Evolutionary conservation across 2,329 filamentous ascomycete species (phyloP), one percentile per base, ranked within the genome.

Genomic region (Pseudocercospora eumusae): DNA sequence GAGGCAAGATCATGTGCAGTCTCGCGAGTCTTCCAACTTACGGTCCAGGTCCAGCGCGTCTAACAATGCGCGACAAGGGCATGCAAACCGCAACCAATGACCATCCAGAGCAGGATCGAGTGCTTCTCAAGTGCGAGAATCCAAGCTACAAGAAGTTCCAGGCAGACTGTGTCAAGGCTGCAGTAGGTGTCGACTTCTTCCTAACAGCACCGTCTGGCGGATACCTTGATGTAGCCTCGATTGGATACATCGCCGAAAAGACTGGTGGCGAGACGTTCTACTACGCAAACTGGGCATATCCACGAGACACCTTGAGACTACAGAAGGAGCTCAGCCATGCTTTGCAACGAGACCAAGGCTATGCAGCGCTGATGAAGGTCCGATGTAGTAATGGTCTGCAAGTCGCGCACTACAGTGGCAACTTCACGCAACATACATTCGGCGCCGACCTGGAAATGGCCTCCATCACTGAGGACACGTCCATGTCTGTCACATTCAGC

Each of bases 221-320:
- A 15, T 98, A 96, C 76, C 84, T 97, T 52, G 93, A 98, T 71
- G 88, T 98, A 73, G 93, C 92, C 33, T 96, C 93, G 2, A 89
- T 98, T 69, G 91, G 93, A 45, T 90, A 96, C 75, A 85, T 96
- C 21, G 86, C 95, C 31, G 87, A 92, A 45, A 88, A 90, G 28
- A 96, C 92, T n/a, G 95, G 95, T 57, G 95, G 95, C 66, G 95
- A 99, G 76, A 91, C 89, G 0, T 99, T 93, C 78, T 97, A 96
- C 78, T 99, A 96, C 75, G 93, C 95, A 50, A 99, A 98, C 76
- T 99, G 96, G 79, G 88, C 96, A 62, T 87, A 89, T 7, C 90
- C 90, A 7, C 86, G 95, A 40, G 95, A 99, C 76, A 87, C 88
- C 47, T 83, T 91, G 60, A 96, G 93, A 79, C 79, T 99, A 42